phyloP scores from a whole-genome alignment of 345 rosid genomes.

The Heritiera fomes region DNA sequence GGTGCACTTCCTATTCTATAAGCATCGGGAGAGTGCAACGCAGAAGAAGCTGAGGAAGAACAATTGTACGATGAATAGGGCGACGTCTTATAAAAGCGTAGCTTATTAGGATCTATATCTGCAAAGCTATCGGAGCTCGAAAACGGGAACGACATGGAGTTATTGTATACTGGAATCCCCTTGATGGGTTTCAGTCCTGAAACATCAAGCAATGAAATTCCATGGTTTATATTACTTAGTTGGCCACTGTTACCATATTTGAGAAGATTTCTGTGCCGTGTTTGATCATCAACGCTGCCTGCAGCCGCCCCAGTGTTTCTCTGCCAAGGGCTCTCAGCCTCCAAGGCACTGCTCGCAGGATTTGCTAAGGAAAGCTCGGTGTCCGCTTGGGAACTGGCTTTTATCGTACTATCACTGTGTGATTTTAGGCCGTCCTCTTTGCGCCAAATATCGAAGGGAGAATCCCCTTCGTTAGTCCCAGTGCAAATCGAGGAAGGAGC shows the following conservation, averaged over 20 bases:
- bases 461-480: constrained; percentile 22
- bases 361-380: constrained; percentile 49
- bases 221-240: constrained; percentile 28
- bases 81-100: constrained; percentile 25
- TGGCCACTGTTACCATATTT: constrained; percentile 1
- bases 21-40: constrained; percentile 16
- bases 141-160: constrained; percentile 20
- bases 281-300: background rate
- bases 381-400: constrained; percentile 20
- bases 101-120: constrained; percentile 30
- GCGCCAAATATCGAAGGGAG: constrained; percentile 36
- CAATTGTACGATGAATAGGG: constrained; percentile 4
- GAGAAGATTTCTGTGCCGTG: constrained; percentile 11
- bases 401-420: constrained; percentile 35
- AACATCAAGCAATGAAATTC: constrained; percentile 34
- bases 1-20: constrained; percentile 20
- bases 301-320: constrained; percentile 3
- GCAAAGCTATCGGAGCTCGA: constrained; percentile 1
- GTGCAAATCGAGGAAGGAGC: constrained; percentile 37
- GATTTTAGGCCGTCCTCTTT: constrained; percentile 27
- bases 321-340: constrained; percentile 31
- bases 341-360: constrained; percentile 6
- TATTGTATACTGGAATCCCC: constrained; percentile 50
- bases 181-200: constrained; percentile 41
- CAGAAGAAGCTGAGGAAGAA: constrained; percentile 14